Evolutionary conservation across 1,284 basidiomycete species (phyloP).

Genomic region (Fereydounia khargensis): DNA sequence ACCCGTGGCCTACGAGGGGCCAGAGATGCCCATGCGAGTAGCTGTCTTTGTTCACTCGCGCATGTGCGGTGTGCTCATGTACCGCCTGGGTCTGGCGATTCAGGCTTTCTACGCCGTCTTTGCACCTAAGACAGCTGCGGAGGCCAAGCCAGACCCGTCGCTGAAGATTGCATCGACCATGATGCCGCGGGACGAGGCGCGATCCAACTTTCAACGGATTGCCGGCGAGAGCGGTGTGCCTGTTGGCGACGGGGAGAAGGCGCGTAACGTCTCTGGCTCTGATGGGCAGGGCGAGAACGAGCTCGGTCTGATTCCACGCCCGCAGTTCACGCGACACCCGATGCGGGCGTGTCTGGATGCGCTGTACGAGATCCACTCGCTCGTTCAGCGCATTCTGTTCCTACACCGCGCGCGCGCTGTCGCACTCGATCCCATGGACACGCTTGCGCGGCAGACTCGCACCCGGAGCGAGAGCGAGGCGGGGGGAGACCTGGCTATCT

Average conservation of each 20-base stretch:
- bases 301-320: slow-evolving; percentile 14
- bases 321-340: slow-evolving; percentile 30
- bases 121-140: slow-evolving; percentile 10
- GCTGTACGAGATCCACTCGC: slow-evolving; percentile 24
- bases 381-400: slow-evolving; percentile 14
- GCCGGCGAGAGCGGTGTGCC: too few species aligned
- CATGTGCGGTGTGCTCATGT: slow-evolving; percentile 25
- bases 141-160: slow-evolving; percentile 26
- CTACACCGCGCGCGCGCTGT: slow-evolving; percentile 28
- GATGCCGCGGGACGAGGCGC: slow-evolving; percentile 25
- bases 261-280: too few species aligned
- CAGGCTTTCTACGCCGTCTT: slow-evolving; percentile 32
- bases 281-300: background rate
- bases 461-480: background rate
- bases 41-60: slow-evolving; percentile 33
- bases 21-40: slow-evolving; percentile 34
- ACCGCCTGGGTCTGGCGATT: slow-evolving; percentile 33
- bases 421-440: slow-evolving; percentile 1
- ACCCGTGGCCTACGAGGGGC: slow-evolving; percentile 22
- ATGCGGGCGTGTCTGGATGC: slow-evolving; percentile 34
- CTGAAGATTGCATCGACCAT: slow-evolving; percentile 30
- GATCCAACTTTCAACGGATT: slow-evolving; percentile 35
- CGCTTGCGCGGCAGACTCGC: background rate
- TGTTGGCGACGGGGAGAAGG: too few species aligned
- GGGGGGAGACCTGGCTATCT: background rate